Evolutionary conservation across 2,329 filamentous ascomycete genomes (phyloP).

Genomic region (Aspergillus udagawae): DNA sequence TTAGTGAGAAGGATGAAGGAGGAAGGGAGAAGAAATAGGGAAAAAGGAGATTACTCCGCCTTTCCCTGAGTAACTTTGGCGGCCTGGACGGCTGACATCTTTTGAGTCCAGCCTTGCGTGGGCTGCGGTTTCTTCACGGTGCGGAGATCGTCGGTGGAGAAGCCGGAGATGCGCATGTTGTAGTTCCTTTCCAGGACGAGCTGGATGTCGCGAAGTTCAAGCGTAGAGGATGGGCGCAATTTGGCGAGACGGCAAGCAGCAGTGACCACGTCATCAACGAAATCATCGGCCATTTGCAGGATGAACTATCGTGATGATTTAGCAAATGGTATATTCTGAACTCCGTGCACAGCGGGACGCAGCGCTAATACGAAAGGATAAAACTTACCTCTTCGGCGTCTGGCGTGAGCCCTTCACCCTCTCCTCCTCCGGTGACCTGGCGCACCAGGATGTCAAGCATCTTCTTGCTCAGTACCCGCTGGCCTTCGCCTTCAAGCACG

Average conservation of each 20-base stretch:
- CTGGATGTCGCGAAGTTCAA: conserved; percentile 85
- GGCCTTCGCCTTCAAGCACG: conserved; percentile 85
- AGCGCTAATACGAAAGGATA: conserved; percentile 2
- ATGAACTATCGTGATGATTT: conserved; percentile 59
- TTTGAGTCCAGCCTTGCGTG: conserved; percentile 82
- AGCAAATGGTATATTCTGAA: conserved; percentile 1
- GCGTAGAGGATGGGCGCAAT: conserved; percentile 80
- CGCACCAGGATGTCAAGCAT: conserved; percentile 93
- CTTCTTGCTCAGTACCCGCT: conserved; percentile 94
- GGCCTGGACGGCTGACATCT: conserved; percentile 95
- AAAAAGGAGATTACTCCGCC: conserved; percentile 27
- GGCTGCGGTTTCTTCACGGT: conserved; percentile 93
- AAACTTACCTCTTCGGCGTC: conserved; percentile 85
- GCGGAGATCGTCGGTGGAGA: conserved; percentile 87
- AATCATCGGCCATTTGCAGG: conserved; percentile 84
- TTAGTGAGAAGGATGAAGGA: background rate
- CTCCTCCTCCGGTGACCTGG: conserved; percentile 79
- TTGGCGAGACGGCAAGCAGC: conserved; percentile 88
- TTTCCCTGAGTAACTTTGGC: conserved; percentile 65
- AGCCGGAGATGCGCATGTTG: conserved; percentile 90
- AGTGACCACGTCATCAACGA: conserved; percentile 86
- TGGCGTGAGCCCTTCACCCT: conserved; percentile 74
- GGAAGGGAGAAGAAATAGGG: background rate
- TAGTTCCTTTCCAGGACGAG: conserved; percentile 79
- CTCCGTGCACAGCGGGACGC: background rate